Base-by-base conservation (phyloP, 2,329 filamentous ascomycete species). In the Xylaria digitata region DNA sequence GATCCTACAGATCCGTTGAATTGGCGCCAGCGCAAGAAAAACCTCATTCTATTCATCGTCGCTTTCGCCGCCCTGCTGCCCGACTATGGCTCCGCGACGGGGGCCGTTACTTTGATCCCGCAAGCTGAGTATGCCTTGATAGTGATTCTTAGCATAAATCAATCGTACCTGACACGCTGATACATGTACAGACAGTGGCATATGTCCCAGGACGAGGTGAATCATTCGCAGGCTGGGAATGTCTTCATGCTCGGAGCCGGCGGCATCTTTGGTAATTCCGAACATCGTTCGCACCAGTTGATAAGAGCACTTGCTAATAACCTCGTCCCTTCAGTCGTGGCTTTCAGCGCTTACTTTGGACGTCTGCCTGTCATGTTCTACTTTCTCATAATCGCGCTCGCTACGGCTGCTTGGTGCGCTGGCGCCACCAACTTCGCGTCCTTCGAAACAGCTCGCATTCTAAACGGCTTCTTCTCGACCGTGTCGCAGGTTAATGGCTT, bases 1-100 rank as follows among this genome's bases (percentile, higher is more conserved):
- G 81, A 85, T 58, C 80, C 82, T 1, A 76, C 83, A 48, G 85
- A 87, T 68, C 85, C 85, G 0, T 74, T 87, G 46, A 87, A 87
- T 72, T 88, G 85, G 86, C 78, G 75, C 32, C 77, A 78, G 61
- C 64, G 73, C 58, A 83, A 81, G 77, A 88, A 88, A 72, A 81
- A 83, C 63, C 46, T 81, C 17, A 80, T 84, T 34, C 75, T 87
- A 1, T 76, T 82, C n/a, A 79, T 84, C n/a, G 76, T 87, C 2
- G 80, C 82, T 13, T 75, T 81, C 19, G 79, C 79, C 0, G 82
- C 83, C 1, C 82, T 85, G 56, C 74, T 85, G 42, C 81, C 82
- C 1, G 84, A 87, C 67, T 86, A 82, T 73, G 83, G 82, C 17
- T 82, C 80, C 23, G 82, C 80, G 1, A 81, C 80, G 0, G 82